Conservation (phyloP, 257 asterid species). For the Solanum infundibuliforme region DNA sequence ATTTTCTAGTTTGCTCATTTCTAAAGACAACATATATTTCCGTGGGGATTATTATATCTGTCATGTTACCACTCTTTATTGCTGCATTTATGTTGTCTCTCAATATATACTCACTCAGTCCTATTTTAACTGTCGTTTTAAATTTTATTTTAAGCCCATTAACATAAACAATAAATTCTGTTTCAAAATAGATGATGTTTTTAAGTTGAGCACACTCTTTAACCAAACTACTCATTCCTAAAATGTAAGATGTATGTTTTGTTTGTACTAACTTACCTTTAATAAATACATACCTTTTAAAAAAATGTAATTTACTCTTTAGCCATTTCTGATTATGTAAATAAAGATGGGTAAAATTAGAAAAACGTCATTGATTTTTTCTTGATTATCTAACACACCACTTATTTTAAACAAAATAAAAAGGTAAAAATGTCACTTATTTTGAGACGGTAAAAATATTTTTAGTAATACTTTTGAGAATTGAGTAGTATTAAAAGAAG, state of each 20-base stretch:
- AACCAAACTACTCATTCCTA: background rate
- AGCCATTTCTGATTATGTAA: too few species aligned
- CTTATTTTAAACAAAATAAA: too few species aligned
- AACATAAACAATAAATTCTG: background rate
- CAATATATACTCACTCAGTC: too few species aligned
- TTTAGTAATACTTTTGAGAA: background rate
- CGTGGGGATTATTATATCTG: slow-evolving; percentile 28
- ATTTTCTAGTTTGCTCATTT: slow-evolving; percentile 28
- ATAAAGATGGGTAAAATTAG: too few species aligned
- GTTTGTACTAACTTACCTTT: background rate
- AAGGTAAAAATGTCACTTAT: background rate
- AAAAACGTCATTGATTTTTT: too few species aligned
- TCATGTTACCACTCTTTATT: background rate
- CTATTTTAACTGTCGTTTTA: background rate
- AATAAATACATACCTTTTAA: too few species aligned
- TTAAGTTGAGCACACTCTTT: background rate
- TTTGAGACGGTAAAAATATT: background rate
- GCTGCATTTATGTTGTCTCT: background rate
- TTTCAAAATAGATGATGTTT: too few species aligned
- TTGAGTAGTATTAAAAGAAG: background rate
- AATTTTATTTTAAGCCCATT: background rate
- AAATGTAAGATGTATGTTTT: background rate
- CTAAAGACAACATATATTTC: slow-evolving; percentile 18
- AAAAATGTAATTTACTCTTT: too few species aligned
- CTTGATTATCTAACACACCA: too few species aligned